Base-by-base conservation (phyloP, 2,329 filamentous ascomycete species). In the Coniochaeta sp. region DNA sequence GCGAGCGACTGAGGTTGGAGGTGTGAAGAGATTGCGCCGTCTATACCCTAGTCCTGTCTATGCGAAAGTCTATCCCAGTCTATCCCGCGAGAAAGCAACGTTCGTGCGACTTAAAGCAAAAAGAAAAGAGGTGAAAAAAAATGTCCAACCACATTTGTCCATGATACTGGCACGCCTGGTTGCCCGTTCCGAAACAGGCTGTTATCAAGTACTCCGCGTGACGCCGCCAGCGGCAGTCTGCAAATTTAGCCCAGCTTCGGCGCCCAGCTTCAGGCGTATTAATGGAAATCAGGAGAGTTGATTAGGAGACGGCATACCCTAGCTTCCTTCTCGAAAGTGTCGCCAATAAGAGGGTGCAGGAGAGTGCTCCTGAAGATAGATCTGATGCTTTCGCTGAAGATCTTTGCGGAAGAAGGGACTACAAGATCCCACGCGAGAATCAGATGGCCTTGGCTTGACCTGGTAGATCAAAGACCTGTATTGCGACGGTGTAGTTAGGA, bases 1-100 rank as follows among this genome's bases (percentile, higher is more conserved):
- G 82, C 85, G 22, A 83, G 75, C 58, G 83, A 87, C 69, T 84
- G 68, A 17, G 22, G 28, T n/a, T 58, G 17, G 57, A n/a, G 36
- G 14, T 31, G 26, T 31, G 26, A 58, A 58, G 36, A 58, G 22
- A 52, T 28, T 26, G 24, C 24, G 47, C 34, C 54, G n/a, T 36
- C 54, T 57, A 57, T 36, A 34, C 34, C 54, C 54, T 14, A 24
- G 33, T 22, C 43, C 43, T 47, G 43, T 57, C 54, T 57, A 57
- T 57, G 31, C 54, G 54, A 57, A 57, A 31, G 54, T 57, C 34
- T 57, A 57, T 36, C 54, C 28, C n/a, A 34, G 54, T 57, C 54
- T 57, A 57, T 38, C 31, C 26, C 5, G 11, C 22, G 50, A 9
- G 26, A 55, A 55, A 31, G 16, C 52, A 31, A 9, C 9, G 28